Base-by-base conservation (phyloP, 1,139 yeast genomes). In the Nakaseomyces delphensis region DNA sequence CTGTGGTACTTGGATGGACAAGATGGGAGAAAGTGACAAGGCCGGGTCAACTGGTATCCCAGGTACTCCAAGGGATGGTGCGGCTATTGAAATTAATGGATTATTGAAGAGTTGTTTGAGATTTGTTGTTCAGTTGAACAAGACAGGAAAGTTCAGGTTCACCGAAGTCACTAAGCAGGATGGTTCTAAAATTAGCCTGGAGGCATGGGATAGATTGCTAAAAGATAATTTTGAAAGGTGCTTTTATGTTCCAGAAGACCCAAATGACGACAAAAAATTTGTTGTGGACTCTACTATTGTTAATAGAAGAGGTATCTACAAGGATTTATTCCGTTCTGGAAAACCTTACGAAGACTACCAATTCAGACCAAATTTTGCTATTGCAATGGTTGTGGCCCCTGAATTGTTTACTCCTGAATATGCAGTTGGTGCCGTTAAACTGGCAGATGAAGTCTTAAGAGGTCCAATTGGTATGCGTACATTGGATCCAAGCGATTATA, bases 1-100 rank as follows among this genome's bases (percentile, higher is more conserved):
- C 58, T 91, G 98, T 67, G 98, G 98, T 18, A 91, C 98, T 0
- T 91, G 98, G 98, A 91, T 89, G 96, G 98, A 91, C 65, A 91
- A 91, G 67, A 91, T 91, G 97, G 98, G 98, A 16, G 98, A 91
- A 66, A 84, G 95, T 57, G 77, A 65, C 41, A 69, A 65, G 46
- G 96, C 98, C 0, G 83, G 84, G 1, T 81, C 79, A 47, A 83
- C 80, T 56, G 98, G 98, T 13, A 70, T 76, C 32, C 98, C 98
- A 0, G 98, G 97, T 2, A 91, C 98, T 0, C 97, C 98, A 29
- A 75, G 98, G 60, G 96, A 89, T 63, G 98, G 98, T 36, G 96
- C 96, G 1, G 96, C 95, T 1, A 72, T 91, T 45, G 98, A 91
- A 63, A 82, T 91, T 46, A 87, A 78, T 56, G 98, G 97, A 0